Evolutionary conservation across 2,329 filamentous ascomycete species (phyloP), one percentile per base, ranked within the genome.

Genomic region (Bipolaris zeicola): DNA sequence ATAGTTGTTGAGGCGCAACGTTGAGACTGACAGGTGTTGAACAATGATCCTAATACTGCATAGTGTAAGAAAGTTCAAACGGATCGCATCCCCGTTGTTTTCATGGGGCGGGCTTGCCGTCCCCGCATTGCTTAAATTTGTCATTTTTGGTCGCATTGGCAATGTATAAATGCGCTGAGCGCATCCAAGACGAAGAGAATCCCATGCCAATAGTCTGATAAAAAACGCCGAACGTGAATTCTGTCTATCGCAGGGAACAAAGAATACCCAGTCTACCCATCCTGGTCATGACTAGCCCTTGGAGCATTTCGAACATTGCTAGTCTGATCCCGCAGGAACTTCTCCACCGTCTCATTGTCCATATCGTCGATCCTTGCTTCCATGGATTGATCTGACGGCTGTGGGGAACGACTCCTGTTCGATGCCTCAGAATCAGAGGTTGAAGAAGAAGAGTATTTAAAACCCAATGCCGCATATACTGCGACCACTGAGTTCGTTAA

Each of bases 401-500:
- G 47, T 7, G 34, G 18, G 11, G 61, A 57, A 16, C 39, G 33
- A 10, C 38, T 51, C 18, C 43, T 54, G 24, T 28, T 57, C 14
- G 48, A 44, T 16, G 14, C n/a, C 5, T 52, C 58, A 1, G 55
- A 55, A 1, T 58, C 61, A 0, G 60, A 59, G 14, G 53, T 47
- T 8, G 59, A 60, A 2, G 49, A 73, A 56, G 57, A 73, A 62
- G 63, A 74, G 38, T 49, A 52, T 51, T 75, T 75, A 66, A 62
- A 77, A 52, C 71, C 72, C 67, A 72, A 50, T 10, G 63, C 65
- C 34, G 62, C 57, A 28, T 73, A 69, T 0, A 61, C 66, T 0
- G 68, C 69, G 18, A 68, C 67, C 7, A 73, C 70, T 0, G 70
- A 67, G 16, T 55, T 69, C 13, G 67, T 67, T 3, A 74, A 57